Percentiles rank a stretch among this genome's conserved stretches.
phyloP scores from a whole-genome alignment of 306 rosid species.

The Begonia masoniana region DNA sequence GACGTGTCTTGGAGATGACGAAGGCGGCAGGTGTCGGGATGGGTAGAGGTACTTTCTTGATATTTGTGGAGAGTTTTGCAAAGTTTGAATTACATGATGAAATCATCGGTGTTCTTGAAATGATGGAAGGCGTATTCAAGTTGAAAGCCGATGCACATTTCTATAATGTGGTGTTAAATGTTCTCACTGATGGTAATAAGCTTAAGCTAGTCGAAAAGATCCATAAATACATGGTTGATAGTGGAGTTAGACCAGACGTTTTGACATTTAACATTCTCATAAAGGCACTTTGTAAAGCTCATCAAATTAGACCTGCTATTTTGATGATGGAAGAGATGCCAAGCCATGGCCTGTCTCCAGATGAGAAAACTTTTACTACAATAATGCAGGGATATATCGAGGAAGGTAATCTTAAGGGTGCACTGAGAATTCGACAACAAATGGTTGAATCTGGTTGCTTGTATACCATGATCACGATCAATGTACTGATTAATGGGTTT shows the following conservation, averaged over 20 bases:
- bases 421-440: slow-evolving; percentile 53
- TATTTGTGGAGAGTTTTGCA: slow-evolving; percentile 35
- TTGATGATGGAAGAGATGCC: slow-evolving; percentile 82
- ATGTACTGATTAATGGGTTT: slow-evolving; percentile 66
- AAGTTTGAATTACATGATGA: slow-evolving; percentile 35
- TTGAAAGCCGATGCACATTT: slow-evolving; percentile 44
- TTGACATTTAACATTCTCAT: slow-evolving; percentile 63
- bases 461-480: slow-evolving; percentile 38
- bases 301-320: slow-evolving; percentile 70
- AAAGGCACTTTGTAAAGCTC: slow-evolving; percentile 80
- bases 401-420: slow-evolving; percentile 58
- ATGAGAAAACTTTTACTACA: slow-evolving; percentile 66
- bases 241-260: slow-evolving; percentile 43
- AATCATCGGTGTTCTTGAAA: slow-evolving; percentile 18
- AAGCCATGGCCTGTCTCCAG: slow-evolving; percentile 38
- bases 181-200: slow-evolving; percentile 53
- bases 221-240: slow-evolving; percentile 37
- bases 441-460: slow-evolving; percentile 54
- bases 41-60: slow-evolving; percentile 26
- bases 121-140: slow-evolving; percentile 46
- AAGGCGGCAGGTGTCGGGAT: slow-evolving; percentile 20
- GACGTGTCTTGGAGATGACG: slow-evolving; percentile 27
- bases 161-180: slow-evolving; percentile 46
- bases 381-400: slow-evolving; percentile 71
- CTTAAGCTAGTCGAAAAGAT: slow-evolving; percentile 56